Percentiles rank a stretch among this genome's conserved stretches.
Evolutionary conservation across 2,329 filamentous ascomycete genomes (phyloP).

Genomic region (Fusarium torulosum): DNA sequence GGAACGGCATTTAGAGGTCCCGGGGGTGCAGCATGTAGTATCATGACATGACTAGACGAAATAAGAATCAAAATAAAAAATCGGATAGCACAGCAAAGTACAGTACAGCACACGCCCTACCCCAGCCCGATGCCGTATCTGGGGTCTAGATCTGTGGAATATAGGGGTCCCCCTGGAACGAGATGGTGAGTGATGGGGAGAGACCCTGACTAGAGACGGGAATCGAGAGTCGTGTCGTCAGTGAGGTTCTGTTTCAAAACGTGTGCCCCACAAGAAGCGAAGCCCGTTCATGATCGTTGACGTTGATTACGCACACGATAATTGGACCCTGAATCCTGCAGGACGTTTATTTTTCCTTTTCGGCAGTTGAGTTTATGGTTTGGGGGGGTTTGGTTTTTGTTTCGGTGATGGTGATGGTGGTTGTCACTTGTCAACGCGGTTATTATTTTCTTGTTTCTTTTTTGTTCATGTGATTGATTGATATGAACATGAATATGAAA

Average conservation of each 20-base stretch:
- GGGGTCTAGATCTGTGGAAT: slow-evolving; percentile 16
- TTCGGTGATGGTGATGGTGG: not conserved
- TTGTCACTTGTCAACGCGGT: not conserved
- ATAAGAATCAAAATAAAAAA: slow-evolving; percentile 27
- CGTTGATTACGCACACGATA: slow-evolving; percentile 32
- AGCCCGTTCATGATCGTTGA: slow-evolving; percentile 27
- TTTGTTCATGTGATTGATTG: slow-evolving; percentile 11
- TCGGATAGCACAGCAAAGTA: not conserved
- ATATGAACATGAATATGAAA: not conserved
- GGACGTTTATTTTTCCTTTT: not conserved
- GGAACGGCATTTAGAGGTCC: slow-evolving; percentile 27
- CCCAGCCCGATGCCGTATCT: not conserved
- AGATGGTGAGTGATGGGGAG: slow-evolving; percentile 30
- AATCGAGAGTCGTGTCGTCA: slow-evolving; percentile 44
- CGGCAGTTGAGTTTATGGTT: slow-evolving; percentile 19
- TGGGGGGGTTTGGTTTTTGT: not conserved
- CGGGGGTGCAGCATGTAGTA: slow-evolving; percentile 21
- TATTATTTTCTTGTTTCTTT: too few relatives aligned
- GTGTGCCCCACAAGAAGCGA: slow-evolving; percentile 26
- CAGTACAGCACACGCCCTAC: slow-evolving; percentile 4
- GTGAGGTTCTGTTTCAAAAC: slow-evolving; percentile 24
- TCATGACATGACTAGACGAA: slow-evolving; percentile 45
- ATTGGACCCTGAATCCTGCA: slow-evolving; percentile 26
- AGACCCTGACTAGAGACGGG: slow-evolving; percentile 38
- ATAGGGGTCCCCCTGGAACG: slow-evolving; percentile 3